These are phyloP conservation scores for Aspergillus campestris DNA, from an alignment of 495 filamentous ascomycete genomes.

Conservation along the genomic window DNA sequence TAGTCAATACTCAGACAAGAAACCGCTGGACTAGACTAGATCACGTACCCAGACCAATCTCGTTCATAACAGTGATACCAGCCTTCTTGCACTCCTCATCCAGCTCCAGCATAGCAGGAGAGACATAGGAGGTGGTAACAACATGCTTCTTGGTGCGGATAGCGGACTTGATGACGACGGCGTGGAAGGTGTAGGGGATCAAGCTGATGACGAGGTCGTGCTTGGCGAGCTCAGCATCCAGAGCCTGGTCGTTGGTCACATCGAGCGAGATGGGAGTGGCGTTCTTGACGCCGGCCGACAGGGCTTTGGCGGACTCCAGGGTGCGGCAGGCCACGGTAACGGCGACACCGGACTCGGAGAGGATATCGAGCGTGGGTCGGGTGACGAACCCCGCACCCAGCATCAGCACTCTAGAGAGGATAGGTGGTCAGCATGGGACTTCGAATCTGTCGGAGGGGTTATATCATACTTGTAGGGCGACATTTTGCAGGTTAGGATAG, in stretches of 20 bases:
- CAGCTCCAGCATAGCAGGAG: slow-evolving; percentile 84
- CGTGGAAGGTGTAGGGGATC: slow-evolving; percentile 93
- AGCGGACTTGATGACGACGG: slow-evolving; percentile 83
- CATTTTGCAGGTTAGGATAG: too few species aligned
- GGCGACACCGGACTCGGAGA: background rate
- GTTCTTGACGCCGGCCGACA: slow-evolving; percentile 62
- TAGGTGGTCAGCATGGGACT: too few species aligned
- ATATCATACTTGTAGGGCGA: too few species aligned
- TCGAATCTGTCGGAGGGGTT: too few species aligned
- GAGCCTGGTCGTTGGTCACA: slow-evolving; percentile 69
- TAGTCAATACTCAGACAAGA: slow-evolving; percentile 48
- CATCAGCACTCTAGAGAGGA: too few species aligned
- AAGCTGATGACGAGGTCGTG: slow-evolving; percentile 72
- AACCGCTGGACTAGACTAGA: too few species aligned
- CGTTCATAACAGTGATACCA: slow-evolving; percentile 96
- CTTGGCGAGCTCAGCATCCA: slow-evolving; percentile 41
- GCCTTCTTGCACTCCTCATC: slow-evolving; percentile 78
- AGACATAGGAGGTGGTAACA: slow-evolving; percentile 93
- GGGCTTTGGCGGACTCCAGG: slow-evolving; percentile 63
- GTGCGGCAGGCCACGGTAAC: slow-evolving; percentile 68
- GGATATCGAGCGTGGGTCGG: background rate
- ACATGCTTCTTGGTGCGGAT: slow-evolving; percentile 92
- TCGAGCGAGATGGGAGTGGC: slow-evolving; percentile 73
- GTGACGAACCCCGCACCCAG: background rate
- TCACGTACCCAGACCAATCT: slow-evolving; percentile 67